These are phyloP conservation scores for Serpula lacrymans DNA, from an alignment of 768 basidiomycete genomes.

Conservation along the genomic window DNA sequence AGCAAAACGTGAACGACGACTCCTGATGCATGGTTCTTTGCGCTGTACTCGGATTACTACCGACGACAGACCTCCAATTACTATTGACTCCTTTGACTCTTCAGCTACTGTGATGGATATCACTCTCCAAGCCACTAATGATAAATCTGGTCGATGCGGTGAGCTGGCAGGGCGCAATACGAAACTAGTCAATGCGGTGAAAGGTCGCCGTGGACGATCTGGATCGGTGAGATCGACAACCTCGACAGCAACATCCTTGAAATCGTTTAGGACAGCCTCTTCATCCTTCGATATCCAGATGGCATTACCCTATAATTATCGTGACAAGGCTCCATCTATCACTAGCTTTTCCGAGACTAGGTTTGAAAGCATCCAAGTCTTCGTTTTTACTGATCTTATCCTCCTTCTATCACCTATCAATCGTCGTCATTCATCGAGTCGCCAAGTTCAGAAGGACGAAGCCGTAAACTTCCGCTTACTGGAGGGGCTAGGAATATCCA, in stretches of 20 bases:
- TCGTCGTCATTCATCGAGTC: slow-evolving; percentile 3
- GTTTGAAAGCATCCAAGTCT: slow-evolving; percentile 30
- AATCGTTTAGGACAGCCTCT: slow-evolving; percentile 25
- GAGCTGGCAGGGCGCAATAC: slow-evolving; percentile 16
- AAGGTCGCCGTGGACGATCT: slow-evolving; percentile 44
- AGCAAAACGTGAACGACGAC: slow-evolving; percentile 67
- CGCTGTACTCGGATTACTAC: slow-evolving; percentile 37
- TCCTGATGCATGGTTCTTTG: slow-evolving; percentile 67
- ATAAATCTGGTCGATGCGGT: too few species aligned
- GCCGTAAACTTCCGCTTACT: slow-evolving; percentile 40
- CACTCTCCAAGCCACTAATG: background rate
- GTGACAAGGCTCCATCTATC: slow-evolving; percentile 13
- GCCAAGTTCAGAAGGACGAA: slow-evolving; percentile 18
- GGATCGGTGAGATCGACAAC: slow-evolving; percentile 31
- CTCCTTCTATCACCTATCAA: slow-evolving; percentile 46
- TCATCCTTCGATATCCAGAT: slow-evolving; percentile 23
- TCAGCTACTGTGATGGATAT: too few species aligned
- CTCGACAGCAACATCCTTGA: slow-evolving; percentile 15
- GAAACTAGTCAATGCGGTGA: slow-evolving; percentile 37
- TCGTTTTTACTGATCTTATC: slow-evolving; percentile 70
- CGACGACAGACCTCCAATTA: slow-evolving; percentile 16
- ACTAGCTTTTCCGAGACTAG: slow-evolving; percentile 24
- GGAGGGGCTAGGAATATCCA: slow-evolving; percentile 42
- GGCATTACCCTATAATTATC: slow-evolving; percentile 1
- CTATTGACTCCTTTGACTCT: background rate